Conservation (phyloP, 139 green algal species). For the Chlamydomonas schloesseri region DNA sequence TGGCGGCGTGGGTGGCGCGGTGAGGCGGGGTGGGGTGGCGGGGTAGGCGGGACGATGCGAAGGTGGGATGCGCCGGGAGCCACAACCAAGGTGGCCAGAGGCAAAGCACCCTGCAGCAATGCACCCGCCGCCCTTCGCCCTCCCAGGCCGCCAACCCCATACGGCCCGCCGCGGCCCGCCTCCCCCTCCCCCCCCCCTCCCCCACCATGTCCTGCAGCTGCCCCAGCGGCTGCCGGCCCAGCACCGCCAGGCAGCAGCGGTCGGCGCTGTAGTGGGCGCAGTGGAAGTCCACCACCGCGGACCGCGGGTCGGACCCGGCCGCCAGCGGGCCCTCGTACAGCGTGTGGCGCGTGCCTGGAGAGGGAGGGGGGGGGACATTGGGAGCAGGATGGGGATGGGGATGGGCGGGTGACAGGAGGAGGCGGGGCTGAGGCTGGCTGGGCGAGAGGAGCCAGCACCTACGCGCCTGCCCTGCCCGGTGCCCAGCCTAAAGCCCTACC, state of each 20-base stretch:
- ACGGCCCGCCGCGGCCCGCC: not conserved
- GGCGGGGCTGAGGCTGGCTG: too few relatives aligned
- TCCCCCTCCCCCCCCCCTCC: not conserved
- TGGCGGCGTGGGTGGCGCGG: too few relatives aligned
- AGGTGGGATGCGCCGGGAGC: too few relatives aligned
- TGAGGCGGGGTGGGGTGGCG: too few relatives aligned
- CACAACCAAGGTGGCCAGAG: too few relatives aligned
- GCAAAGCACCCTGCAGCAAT: too few relatives aligned
- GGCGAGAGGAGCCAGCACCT: too few relatives aligned
- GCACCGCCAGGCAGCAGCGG: slow-evolving; percentile 78
- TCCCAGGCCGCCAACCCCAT: not conserved
- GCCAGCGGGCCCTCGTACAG: slow-evolving; percentile 52
- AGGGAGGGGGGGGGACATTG: not conserved
- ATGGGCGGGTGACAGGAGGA: too few relatives aligned
- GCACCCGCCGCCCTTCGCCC: too few relatives aligned
- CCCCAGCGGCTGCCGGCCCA: slow-evolving; percentile 68
- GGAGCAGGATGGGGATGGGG: not conserved
- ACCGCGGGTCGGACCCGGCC: slow-evolving; percentile 62
- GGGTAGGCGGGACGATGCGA: too few relatives aligned
- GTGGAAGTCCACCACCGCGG: slow-evolving; percentile 76
- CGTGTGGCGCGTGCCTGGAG: slow-evolving; percentile 58
- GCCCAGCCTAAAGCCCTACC: slow-evolving; percentile 28
- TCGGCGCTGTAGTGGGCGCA: slow-evolving; percentile 81
- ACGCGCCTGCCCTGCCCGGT: not conserved
- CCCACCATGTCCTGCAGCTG: slow-evolving; percentile 81